These are phyloP conservation scores for Solanum lycopersicoides DNA, from an alignment of 257 asterid genomes.

Conservation along the genomic window DNA sequence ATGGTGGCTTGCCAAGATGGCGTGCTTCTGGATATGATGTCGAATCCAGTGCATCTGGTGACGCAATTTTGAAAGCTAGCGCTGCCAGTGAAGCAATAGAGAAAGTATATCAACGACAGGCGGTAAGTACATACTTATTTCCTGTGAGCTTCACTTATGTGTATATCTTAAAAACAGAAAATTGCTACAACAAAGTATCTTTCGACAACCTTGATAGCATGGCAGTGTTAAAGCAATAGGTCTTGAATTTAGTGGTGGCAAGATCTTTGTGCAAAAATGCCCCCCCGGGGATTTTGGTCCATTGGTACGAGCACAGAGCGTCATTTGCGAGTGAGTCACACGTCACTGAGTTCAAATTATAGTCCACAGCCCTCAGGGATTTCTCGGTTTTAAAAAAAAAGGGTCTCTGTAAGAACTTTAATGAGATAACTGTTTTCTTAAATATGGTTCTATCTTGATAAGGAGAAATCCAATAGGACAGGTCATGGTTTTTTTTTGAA, in stretches of 20 bases:
- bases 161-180: not conserved
- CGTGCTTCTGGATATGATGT: conserved; percentile 77
- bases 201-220: not conserved
- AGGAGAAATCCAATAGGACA: not conserved
- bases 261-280: not conserved
- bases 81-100: conserved; percentile 98
- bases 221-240: not conserved
- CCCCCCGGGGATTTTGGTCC: not conserved
- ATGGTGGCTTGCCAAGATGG: conserved; percentile 95
- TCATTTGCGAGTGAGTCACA: not conserved
- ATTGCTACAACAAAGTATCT: not conserved
- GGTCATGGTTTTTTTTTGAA: not conserved
- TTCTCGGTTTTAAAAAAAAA: not conserved
- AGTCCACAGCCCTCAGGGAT: not conserved
- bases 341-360: not conserved
- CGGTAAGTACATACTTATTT: conserved; percentile 14
- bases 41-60: conserved; percentile 97
- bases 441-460: not conserved
- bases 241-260: not conserved
- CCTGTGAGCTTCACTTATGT: not conserved
- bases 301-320: not conserved
- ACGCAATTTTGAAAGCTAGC: conserved; percentile 91
- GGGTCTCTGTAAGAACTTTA: not conserved
- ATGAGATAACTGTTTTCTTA: not conserved
- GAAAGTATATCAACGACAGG: conserved; percentile 70